Percentiles rank a stretch among this genome's conserved stretches.
These are phyloP conservation scores for Phalaenopsis aphrodite DNA, from an alignment of 106 monocot species.

Conservation along the genomic window DNA sequence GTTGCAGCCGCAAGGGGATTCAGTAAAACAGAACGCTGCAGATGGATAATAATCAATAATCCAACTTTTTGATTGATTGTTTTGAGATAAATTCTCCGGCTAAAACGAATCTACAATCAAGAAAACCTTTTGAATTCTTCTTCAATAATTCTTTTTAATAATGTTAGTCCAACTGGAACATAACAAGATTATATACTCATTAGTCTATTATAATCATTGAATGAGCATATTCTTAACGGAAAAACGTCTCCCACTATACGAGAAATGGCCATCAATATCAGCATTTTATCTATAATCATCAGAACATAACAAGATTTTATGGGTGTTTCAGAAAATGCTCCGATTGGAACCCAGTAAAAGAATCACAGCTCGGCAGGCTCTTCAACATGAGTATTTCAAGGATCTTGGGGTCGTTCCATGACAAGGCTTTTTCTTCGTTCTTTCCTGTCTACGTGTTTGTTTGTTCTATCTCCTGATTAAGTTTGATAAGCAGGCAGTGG, in stretches of 20 bases:
- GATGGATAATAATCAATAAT: background rate
- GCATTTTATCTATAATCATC: background rate
- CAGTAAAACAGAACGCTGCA: background rate
- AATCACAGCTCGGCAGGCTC: slow-evolving; percentile 74
- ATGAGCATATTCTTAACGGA: no score
- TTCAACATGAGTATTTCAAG: slow-evolving; percentile 89
- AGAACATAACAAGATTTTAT: background rate
- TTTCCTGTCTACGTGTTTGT: slow-evolving; percentile 13
- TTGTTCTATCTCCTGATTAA: background rate
- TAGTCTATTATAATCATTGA: no score
- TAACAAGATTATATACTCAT: no score
- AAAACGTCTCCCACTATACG: no score
- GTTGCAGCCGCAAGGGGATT: no score
- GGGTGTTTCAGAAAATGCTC: slow-evolving; percentile 72
- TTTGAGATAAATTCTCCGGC: background rate
- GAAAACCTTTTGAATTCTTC: no score
- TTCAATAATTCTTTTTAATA: no score
- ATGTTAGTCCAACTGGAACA: no score
- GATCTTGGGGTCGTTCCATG: slow-evolving; percentile 58
- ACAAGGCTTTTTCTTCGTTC: slow-evolving; percentile 5
- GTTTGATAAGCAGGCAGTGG: slow-evolving; percentile 1
- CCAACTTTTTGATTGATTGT: background rate
- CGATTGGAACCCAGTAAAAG: slow-evolving; percentile 62
- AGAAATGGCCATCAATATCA: no score
- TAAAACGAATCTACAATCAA: no score